Evolutionary conservation across 768 basidiomycete genomes (phyloP).

Genomic region (Neoboletus subvelutipes): DNA sequence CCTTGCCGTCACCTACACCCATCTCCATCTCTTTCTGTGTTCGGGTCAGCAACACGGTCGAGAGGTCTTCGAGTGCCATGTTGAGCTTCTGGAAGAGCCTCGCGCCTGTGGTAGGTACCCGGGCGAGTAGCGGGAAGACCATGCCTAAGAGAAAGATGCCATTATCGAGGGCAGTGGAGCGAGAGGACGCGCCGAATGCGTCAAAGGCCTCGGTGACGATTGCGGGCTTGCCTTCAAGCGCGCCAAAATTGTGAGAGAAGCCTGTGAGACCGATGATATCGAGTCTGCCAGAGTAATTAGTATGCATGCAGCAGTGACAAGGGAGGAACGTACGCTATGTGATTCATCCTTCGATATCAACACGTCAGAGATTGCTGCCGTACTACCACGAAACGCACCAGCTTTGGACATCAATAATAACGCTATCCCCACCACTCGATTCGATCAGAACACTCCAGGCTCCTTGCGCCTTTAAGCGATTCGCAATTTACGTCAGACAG

Average conservation of each 20-base stretch:
- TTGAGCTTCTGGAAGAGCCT: background rate
- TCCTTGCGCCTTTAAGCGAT: background rate
- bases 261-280: background rate
- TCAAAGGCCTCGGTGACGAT: background rate
- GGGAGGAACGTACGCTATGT: background rate
- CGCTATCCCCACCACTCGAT: background rate
- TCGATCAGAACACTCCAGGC: background rate
- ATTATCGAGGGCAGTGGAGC: background rate
- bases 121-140: background rate
- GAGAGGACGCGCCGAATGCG: background rate
- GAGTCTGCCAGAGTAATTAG: background rate
- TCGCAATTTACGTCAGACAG: background rate
- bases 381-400: background rate
- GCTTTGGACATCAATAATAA: background rate
- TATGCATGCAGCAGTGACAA: background rate
- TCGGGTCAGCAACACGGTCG: background rate
- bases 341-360: background rate
- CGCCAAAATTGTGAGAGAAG: background rate
- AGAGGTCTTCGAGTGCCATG: background rate
- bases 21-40: slow-evolving; percentile 29
- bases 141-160: background rate
- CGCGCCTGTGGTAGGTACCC: background rate
- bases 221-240: background rate
- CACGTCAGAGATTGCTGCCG: no score
- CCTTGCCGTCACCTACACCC: slow-evolving; percentile 15